Conservation (phyloP, 2,329 filamentous ascomycete genomes). For the Rhynchosporium agropyri region DNA sequence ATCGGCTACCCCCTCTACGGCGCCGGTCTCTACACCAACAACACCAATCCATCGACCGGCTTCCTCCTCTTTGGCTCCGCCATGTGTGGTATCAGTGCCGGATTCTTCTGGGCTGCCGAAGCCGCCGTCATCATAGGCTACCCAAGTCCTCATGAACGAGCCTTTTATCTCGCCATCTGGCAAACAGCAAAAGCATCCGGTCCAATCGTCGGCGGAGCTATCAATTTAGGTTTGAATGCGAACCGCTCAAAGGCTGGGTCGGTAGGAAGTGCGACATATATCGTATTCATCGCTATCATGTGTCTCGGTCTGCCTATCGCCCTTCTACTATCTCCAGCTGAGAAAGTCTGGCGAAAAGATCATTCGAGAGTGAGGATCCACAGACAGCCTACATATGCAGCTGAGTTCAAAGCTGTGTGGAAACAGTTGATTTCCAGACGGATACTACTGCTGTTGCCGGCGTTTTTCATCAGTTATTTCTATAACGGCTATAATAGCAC, state of each 20-base stretch:
- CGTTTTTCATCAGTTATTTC: constrained; percentile 47
- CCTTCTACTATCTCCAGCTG: constrained; percentile 11
- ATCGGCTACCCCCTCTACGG: constrained; percentile 48
- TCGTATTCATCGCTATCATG: constrained; percentile 26
- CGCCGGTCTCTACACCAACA: constrained; percentile 47
- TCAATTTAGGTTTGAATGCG: constrained; percentile 23
- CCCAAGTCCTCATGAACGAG: constrained; percentile 39
- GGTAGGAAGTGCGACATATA: constrained; percentile 23
- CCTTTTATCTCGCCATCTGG: constrained; percentile 42
- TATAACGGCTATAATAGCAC: constrained; percentile 48
- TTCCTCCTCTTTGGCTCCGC: constrained; percentile 46
- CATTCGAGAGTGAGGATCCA: constrained; percentile 16
- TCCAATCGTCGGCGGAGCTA: constrained; percentile 42
- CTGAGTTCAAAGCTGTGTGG: constrained; percentile 23
- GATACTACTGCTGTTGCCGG: constrained; percentile 45
- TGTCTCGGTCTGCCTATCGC: constrained; percentile 25
- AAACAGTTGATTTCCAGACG: constrained; percentile 9
- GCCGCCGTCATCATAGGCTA: constrained; percentile 48
- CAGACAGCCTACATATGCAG: constrained; percentile 16
- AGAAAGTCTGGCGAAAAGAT: constrained; percentile 25
- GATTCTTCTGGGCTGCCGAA: constrained; percentile 49
- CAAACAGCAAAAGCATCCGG: constrained; percentile 47
- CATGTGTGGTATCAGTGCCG: constrained; percentile 45
- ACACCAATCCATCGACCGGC: constrained; percentile 45
- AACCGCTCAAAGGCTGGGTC: constrained; percentile 21